A percentile compares a stretch with the other conserved stretches of the same genome.
Evolutionary conservation across 345 rosid genomes (phyloP).

Genomic region (Litchi chinensis): DNA sequence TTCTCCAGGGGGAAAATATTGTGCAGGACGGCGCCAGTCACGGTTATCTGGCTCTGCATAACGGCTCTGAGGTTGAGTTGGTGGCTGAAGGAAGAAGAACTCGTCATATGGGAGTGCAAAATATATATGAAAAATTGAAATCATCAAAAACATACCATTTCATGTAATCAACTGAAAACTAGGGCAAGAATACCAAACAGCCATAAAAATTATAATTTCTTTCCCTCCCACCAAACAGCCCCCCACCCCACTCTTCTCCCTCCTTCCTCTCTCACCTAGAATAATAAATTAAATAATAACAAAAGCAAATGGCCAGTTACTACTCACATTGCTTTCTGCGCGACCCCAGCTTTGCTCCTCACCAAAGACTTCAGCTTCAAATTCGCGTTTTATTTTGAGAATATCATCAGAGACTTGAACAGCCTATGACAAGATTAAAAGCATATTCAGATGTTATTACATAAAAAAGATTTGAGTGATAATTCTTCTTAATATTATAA

Average conservation of each 20-base stretch:
- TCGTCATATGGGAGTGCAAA: background rate
- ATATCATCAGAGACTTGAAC: conserved; percentile 62
- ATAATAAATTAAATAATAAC: background rate
- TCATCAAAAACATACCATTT: background rate
- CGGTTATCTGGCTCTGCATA: conserved; percentile 85
- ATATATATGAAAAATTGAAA: background rate
- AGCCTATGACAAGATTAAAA: conserved; percentile 34
- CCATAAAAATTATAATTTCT: background rate
- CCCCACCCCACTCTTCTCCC: background rate
- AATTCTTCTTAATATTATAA: background rate
- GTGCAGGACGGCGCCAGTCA: conserved; percentile 88
- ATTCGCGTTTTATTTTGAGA: conserved; percentile 59
- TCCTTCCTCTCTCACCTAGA: background rate
- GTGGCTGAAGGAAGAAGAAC: conserved; percentile 37
- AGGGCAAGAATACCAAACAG: background rate
- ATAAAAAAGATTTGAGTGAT: background rate
- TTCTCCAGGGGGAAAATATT: conserved; percentile 57
- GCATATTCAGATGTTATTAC: conserved; percentile 8
- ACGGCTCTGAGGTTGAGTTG: conserved; percentile 57
- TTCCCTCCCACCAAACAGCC: background rate
- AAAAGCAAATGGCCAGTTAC: conserved; percentile 11
- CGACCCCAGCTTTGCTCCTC: conserved; percentile 78
- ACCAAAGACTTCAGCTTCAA: conserved; percentile 73
- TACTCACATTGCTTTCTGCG: conserved; percentile 63
- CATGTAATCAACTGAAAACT: background rate